phyloP scores from a whole-genome alignment of 768 basidiomycete genomes.

The Gautieria morchelliformis region DNA sequence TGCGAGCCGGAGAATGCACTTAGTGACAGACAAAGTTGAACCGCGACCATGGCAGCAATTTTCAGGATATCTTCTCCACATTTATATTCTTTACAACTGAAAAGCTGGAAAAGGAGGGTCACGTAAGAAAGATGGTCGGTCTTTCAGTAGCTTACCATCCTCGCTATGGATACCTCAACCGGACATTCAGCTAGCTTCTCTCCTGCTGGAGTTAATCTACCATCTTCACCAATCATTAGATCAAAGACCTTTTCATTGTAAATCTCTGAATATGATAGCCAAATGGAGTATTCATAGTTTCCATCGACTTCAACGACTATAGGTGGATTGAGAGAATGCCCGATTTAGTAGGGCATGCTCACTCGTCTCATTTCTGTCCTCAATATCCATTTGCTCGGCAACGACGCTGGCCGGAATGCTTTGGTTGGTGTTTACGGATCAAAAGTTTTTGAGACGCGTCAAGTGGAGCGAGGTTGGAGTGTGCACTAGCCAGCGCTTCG shows the following conservation, averaged over 20 bases:
- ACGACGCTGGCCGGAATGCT: constrained; percentile 21
- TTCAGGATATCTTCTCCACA: constrained; percentile 95
- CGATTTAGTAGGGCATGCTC: constrained; percentile 16
- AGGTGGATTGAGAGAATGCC: no score
- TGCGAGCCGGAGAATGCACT: neutral
- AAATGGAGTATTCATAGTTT: no score
- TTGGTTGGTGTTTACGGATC: constrained; percentile 2
- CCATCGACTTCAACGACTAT: constrained; percentile 73
- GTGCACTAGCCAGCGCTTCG: no score
- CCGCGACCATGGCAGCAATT: constrained; percentile 90
- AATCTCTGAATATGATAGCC: no score
- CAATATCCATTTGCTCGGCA: no score
- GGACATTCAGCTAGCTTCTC: constrained; percentile 90
- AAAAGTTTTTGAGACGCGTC: no score
- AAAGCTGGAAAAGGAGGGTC: constrained; percentile 44
- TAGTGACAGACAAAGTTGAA: constrained; percentile 47
- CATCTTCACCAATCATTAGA: constrained; percentile 78
- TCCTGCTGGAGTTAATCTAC: constrained; percentile 67
- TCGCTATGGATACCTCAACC: constrained; percentile 85
- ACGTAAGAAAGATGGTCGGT: neutral
- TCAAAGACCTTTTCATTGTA: no score
- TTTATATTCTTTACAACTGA: constrained; percentile 72
- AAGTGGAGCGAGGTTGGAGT: no score
- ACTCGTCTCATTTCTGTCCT: constrained; percentile 33
- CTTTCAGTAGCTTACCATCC: constrained; percentile 59